phyloP scores from a whole-genome alignment of 768 basidiomycete genomes.

The Collybia mongolica region DNA sequence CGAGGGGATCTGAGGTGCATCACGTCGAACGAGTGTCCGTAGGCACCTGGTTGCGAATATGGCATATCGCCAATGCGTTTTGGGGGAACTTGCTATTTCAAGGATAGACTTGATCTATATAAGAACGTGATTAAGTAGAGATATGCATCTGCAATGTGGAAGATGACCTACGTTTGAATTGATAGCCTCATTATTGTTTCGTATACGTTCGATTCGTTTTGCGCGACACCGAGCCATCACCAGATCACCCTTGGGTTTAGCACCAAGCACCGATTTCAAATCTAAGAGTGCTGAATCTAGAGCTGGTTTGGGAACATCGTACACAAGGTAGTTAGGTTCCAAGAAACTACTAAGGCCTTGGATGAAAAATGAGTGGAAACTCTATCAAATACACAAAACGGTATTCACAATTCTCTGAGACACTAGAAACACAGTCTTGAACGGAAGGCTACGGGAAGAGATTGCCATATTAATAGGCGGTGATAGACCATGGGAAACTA shows the following conservation, averaged over 20 bases:
- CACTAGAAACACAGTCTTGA: constrained; percentile 63
- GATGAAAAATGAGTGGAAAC: not conserved
- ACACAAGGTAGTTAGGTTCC: constrained; percentile 60
- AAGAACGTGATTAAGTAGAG: not conserved
- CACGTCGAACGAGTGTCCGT: constrained; percentile 66
- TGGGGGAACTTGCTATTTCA: constrained; percentile 53
- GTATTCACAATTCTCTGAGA: constrained; percentile 60
- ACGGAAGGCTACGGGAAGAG: constrained; percentile 58
- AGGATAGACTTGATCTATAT: constrained; percentile 43
- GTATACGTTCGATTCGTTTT: constrained; percentile 43
- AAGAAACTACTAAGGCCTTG: constrained; percentile 58
- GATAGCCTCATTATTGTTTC: constrained; percentile 38
- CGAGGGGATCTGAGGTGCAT: constrained; percentile 45
- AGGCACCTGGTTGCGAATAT: constrained; percentile 70
- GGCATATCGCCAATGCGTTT: constrained; percentile 79
- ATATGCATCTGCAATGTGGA: not conserved
- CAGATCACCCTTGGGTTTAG: constrained; percentile 30
- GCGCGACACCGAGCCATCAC: constrained; percentile 40
- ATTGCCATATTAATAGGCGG: not conserved
- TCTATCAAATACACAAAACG: constrained; percentile 2
- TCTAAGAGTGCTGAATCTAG: constrained; percentile 34
- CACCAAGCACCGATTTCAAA: constrained; percentile 35
- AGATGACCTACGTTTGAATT: constrained; percentile 39
- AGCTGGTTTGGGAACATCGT: constrained; percentile 44
- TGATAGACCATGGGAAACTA: not conserved